Base-by-base conservation (phyloP, 2,329 filamentous ascomycete genomes). In the Orbilia ellipsospora region DNA sequence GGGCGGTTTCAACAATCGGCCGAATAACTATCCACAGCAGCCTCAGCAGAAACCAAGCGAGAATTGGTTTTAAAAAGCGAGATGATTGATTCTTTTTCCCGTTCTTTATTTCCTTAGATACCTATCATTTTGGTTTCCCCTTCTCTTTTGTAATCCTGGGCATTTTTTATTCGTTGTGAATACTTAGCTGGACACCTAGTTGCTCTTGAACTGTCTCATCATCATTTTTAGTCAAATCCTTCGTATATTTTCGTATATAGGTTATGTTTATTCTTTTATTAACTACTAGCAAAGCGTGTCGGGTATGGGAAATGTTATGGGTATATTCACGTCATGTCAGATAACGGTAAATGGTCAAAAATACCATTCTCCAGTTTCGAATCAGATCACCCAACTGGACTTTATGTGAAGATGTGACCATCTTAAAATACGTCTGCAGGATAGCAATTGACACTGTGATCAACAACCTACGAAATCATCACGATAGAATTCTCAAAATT, bases 1-100 rank as follows among this genome's bases (percentile, higher is more conserved):
- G 72, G 54, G 72, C 15, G 72, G 72, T 10, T 75, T 69, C 40
- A 44, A 59, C 56, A 36, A 36, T 36, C 61, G 57, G 42, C 16
- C 63, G 51, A 60, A 36, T 16, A 75, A 51, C 44, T 64, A 69
- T 26, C 57, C 62, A 42, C 55, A 50, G 12, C 69, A 67, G 40
- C 70, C 40, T 18, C 70, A 51, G 18, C 64, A 59, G 15, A 75
- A 75, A 40, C 64, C 72, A n/a, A 66, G 61, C 31, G 72, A 69
- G 13, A 75, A 75, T 57, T 75, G 72, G 72, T 75, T 75, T 36
- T 75, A 65, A 62, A 18, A 48, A 18, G 44, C 4, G 44, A 12
- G n/a, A 45, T 45, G 42, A 16, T 45, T 13, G 3, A 5, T 45
- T 45, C 13, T n/a, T 18, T 36, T 36, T 36, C 10, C 8, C 5